A percentile compares a stretch with the other conserved stretches of the same genome.
Evolutionary conservation across 2,329 filamentous ascomycete genomes (phyloP).

Genomic region (Paraphoma chrysanthemicola): DNA sequence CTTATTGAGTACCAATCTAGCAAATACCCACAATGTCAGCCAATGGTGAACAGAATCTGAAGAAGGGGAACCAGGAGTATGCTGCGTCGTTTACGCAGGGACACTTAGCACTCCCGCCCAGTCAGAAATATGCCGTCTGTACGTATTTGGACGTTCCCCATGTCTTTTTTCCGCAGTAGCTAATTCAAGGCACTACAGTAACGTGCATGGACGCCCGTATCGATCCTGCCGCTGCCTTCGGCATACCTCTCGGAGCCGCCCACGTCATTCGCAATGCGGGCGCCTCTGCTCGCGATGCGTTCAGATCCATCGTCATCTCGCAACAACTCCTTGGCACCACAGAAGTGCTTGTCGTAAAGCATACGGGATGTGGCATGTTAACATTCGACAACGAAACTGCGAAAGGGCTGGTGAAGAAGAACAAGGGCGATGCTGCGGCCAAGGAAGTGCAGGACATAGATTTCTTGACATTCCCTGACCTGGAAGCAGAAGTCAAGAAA

Average conservation of each 20-base stretch:
- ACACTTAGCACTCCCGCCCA: slow-evolving; percentile 70
- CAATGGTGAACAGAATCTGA: slow-evolving; percentile 61
- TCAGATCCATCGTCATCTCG: slow-evolving; percentile 79
- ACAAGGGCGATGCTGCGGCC: slow-evolving; percentile 61
- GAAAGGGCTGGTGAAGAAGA: slow-evolving; percentile 62
- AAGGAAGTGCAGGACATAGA: slow-evolving; percentile 58
- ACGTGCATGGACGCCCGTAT: slow-evolving; percentile 84
- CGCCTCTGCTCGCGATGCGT: slow-evolving; percentile 69
- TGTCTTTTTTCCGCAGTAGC: neutral
- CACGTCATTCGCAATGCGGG: slow-evolving; percentile 76
- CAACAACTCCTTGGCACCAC: slow-evolving; percentile 78
- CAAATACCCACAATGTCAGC: slow-evolving; percentile 26
- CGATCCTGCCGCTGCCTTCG: slow-evolving; percentile 72
- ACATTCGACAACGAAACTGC: slow-evolving; percentile 69
- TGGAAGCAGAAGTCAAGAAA: slow-evolving; percentile 66
- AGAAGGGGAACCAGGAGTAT: slow-evolving; percentile 65
- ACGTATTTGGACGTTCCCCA: slow-evolving; percentile 26
- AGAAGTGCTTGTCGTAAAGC: slow-evolving; percentile 78
- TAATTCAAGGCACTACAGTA: slow-evolving; percentile 49
- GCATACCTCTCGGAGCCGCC: slow-evolving; percentile 75
- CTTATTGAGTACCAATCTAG: neutral
- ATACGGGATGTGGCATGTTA: slow-evolving; percentile 77
- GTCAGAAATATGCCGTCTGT: slow-evolving; percentile 72
- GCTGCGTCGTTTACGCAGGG: slow-evolving; percentile 69
- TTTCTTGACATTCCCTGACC: slow-evolving; percentile 67